Evolutionary conservation across 371 early-diverging fungal genomes (phyloP).

Genomic region (Blyttiomyces sp.): DNA sequence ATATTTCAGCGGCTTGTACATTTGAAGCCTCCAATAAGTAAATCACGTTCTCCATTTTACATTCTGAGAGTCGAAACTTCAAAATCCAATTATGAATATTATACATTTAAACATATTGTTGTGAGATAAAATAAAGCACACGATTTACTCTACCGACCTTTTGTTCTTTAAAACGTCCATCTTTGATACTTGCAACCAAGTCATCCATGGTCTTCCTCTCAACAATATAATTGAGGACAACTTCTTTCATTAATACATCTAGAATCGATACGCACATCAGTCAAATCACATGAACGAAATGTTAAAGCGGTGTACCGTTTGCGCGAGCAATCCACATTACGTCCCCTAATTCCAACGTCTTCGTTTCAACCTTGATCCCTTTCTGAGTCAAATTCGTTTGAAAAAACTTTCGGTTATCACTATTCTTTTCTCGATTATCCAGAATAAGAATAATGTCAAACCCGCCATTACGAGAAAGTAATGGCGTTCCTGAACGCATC

Average conservation of each 20-base stretch:
- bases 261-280: background rate
- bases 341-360: slow-evolving; percentile 81
- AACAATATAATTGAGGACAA: slow-evolving; percentile 79
- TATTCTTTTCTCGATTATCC: slow-evolving; percentile 80
- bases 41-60: slow-evolving; percentile 68
- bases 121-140: background rate
- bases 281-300: background rate
- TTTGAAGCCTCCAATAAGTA: slow-evolving; percentile 83
- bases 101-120: background rate
- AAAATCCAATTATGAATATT: too few relatives aligned
- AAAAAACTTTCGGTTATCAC: slow-evolving; percentile 71
- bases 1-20: slow-evolving; percentile 44
- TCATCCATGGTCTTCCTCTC: slow-evolving; percentile 96
- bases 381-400: slow-evolving; percentile 55
- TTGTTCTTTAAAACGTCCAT: slow-evolving; percentile 94
- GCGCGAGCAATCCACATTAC: slow-evolving; percentile 82
- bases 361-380: slow-evolving; percentile 55
- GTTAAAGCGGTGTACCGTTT: slow-evolving; percentile 3
- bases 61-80: slow-evolving; percentile 64
- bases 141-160: slow-evolving; percentile 52
- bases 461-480: too few relatives aligned
- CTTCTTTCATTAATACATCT: slow-evolving; percentile 45
- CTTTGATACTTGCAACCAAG: slow-evolving; percentile 84
- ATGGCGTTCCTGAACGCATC: too few relatives aligned
- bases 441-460: slow-evolving; percentile 75